A percentile compares a stretch with the other conserved stretches of the same genome.
Conservation (phyloP, 2,329 filamentous ascomycete species). For the Ophiostoma novo-ulmi region DNA sequence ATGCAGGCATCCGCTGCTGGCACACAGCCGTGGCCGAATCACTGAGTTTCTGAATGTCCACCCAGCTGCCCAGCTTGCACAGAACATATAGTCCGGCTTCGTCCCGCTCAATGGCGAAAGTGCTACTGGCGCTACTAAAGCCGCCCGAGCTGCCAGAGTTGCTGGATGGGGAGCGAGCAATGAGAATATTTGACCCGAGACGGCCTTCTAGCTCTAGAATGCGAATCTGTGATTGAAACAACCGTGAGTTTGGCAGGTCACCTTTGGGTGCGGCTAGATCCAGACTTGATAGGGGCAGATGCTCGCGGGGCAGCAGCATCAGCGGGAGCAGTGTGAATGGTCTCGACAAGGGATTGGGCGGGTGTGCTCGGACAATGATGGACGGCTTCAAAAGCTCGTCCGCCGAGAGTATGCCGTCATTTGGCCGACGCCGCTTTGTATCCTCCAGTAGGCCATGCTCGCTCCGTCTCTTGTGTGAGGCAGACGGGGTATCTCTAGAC, state of each 20-base stretch:
- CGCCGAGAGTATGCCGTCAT: slow-evolving; percentile 37
- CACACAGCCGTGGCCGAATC: slow-evolving; percentile 46
- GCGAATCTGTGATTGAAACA: slow-evolving; percentile 58
- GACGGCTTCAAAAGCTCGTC: slow-evolving; percentile 48
- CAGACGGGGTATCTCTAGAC: slow-evolving; percentile 32
- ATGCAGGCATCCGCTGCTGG: slow-evolving; percentile 31
- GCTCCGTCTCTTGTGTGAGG: slow-evolving; percentile 30
- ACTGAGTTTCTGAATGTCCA: slow-evolving; percentile 53
- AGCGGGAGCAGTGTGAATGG: slow-evolving; percentile 55
- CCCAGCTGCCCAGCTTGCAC: slow-evolving; percentile 63
- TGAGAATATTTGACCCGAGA: slow-evolving; percentile 54
- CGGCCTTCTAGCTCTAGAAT: slow-evolving; percentile 60
- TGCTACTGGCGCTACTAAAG: slow-evolving; percentile 32
- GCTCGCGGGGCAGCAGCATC: slow-evolving; percentile 57
- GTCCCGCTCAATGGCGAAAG: slow-evolving; percentile 64
- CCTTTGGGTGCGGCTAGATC: slow-evolving; percentile 51
- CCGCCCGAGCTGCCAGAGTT: slow-evolving; percentile 27
- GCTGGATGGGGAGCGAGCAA: slow-evolving; percentile 54
- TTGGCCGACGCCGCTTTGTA: slow-evolving; percentile 20
- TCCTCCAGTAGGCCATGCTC: slow-evolving; percentile 33
- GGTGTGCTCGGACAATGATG: slow-evolving; percentile 54
- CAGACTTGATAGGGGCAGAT: slow-evolving; percentile 56
- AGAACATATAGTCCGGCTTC: slow-evolving; percentile 57
- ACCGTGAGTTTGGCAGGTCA: slow-evolving; percentile 48
- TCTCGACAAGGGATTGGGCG: slow-evolving; percentile 47